Evolutionary conservation across 352 stramenopile species (phyloP), one percentile per base, ranked within the genome.

Genomic region (Globisporangium sylvaticum): DNA sequence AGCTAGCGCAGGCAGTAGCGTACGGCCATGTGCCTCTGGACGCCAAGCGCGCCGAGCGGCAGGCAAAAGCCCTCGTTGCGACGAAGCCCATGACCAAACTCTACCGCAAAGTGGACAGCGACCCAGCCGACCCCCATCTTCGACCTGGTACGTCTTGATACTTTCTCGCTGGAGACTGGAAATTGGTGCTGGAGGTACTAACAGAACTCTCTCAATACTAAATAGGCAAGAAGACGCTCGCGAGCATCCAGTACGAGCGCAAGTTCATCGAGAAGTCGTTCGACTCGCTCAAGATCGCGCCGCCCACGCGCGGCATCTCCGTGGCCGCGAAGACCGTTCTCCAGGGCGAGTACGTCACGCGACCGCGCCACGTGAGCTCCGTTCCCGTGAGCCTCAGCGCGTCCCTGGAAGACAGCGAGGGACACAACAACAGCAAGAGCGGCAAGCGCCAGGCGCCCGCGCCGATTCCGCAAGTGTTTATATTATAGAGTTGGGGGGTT

Each of bases 281-380:
- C 69, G 77, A 84, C 64, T 64, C 73, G 46, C 69, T 75, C 32
- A 72, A 69, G 7, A 73, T 72, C 22, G 73, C 67, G 14, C 70
- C 78, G 14, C 67, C 78, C 9, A 68, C 79, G 7, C 83, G 79
- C 56, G 81, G 77, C 34, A 87, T 92, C 39, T 48, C 46, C 9
- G 58, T 32, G 1, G 62, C 70, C 4, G 82, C 82, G 15, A 92
- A 90, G 72, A 79, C 57, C n/a, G 39, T 78, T 25, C 74, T 94
- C 22, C 83, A 92, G 66, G 82, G 92, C 64, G 81, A 87, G 61
- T 91, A 91, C 65, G 73, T 88, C 20, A 88, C 78, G 4, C 73
- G 79, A 42, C 83, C 83, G 15, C 76, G 81, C 3, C 62, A 85
- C 34, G 76, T 91, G 64, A 89, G 83, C 72, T 78, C 72, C 61